Evolutionary conservation across 805 yeast genomes (phyloP).

Genomic region (Wickerhamomyces sydowiorum): DNA sequence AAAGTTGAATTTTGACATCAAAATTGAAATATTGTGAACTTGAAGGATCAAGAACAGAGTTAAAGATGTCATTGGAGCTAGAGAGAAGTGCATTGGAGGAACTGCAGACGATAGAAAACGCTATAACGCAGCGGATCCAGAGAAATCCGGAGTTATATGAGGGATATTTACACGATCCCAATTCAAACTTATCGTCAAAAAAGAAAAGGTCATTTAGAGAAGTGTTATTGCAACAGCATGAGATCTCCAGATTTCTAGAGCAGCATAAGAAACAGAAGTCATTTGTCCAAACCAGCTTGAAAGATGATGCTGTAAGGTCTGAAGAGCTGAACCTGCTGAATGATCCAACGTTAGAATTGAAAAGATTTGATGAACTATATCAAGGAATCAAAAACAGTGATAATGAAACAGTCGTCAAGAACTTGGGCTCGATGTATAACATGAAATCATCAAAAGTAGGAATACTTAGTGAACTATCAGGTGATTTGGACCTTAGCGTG

Average conservation of each 20-base stretch:
- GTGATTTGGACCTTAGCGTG: conserved; percentile 40
- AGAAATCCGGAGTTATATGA: conserved; percentile 54
- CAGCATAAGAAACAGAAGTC: conserved; percentile 34
- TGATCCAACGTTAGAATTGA: conserved; percentile 24
- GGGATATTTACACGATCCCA: conserved; percentile 20
- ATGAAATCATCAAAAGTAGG: conserved; percentile 15
- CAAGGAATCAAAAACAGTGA: conserved; percentile 25
- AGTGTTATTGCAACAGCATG: conserved; percentile 60
- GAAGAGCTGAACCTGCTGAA: conserved; percentile 11
- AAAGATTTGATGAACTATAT: conserved; percentile 33
- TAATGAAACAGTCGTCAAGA: conserved; percentile 23
- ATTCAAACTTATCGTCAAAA: conserved; percentile 25
- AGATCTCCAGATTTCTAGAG: conserved; percentile 45
- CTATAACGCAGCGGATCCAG: conserved; percentile 54
- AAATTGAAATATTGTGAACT: conserved; percentile 1
- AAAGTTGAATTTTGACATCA: neutral
- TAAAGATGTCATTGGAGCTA: conserved; percentile 29
- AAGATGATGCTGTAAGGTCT: conserved; percentile 12
- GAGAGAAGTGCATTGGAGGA: conserved; percentile 47
- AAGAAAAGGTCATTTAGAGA: conserved; percentile 44
- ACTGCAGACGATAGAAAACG: conserved; percentile 64
- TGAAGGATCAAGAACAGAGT: conserved; percentile 2
- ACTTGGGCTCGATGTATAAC: conserved; percentile 10
- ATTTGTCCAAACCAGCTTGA: conserved; percentile 7
- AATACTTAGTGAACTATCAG: conserved; percentile 45